These are phyloP conservation scores for Colletotrichum tropicicola DNA, from an alignment of 2,329 filamentous ascomycete species.

Conservation along the genomic window DNA sequence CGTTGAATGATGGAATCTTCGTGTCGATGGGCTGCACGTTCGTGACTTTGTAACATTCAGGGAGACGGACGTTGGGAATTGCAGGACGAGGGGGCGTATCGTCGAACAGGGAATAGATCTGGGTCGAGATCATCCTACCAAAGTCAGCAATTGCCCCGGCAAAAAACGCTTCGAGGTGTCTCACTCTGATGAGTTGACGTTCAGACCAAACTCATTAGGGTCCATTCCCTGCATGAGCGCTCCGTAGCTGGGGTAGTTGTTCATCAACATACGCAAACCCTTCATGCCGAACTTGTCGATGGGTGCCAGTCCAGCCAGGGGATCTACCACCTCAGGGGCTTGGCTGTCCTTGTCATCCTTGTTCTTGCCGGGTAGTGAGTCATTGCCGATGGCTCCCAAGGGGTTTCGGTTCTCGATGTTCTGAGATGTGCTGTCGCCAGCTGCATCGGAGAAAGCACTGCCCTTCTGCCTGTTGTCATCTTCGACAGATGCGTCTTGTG, in stretches of 20 bases:
- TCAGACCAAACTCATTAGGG: constrained; percentile 64
- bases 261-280: constrained; percentile 70
- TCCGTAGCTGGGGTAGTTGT: constrained; percentile 70
- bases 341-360: constrained; percentile 53
- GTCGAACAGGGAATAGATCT: constrained; percentile 70
- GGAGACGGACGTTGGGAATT: constrained; percentile 65
- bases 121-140: constrained; percentile 62
- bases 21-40: constrained; percentile 73
- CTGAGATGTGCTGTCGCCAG: constrained; percentile 43
- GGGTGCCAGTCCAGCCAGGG: constrained; percentile 67
- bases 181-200: constrained; percentile 67
- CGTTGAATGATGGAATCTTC: constrained; percentile 73
- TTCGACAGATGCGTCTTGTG: constrained; percentile 52
- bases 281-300: constrained; percentile 73
- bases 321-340: constrained; percentile 59
- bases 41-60: constrained; percentile 73
- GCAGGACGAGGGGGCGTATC: constrained; percentile 66
- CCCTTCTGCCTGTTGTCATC: constrained; percentile 58
- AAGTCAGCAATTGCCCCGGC: constrained; percentile 29
- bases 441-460: constrained; percentile 51
- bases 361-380: constrained; percentile 46
- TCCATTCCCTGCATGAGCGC: constrained; percentile 69
- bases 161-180: constrained; percentile 35
- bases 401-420: constrained; percentile 48
- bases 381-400: constrained; percentile 58